Evolutionary conservation across 257 asterid species (phyloP), one percentile per base, ranked within the genome.

Genomic region (Avicennia marina): DNA sequence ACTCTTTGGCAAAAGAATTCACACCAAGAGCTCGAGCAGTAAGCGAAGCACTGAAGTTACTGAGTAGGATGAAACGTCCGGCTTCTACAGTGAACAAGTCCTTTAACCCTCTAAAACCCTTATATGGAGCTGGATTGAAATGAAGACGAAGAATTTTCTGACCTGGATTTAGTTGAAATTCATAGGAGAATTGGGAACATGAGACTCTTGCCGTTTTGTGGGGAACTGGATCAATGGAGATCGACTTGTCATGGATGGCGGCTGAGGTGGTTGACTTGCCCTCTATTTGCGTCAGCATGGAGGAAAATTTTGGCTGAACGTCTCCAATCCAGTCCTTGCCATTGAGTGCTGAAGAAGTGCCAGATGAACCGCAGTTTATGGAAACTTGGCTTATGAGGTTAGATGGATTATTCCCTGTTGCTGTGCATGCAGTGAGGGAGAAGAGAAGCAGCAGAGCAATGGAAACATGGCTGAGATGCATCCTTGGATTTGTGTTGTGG

Each of bases 321-420:
- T 82, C 90, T 62, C 78, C 78, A 19, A 67, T 19, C 84, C 86
- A 76, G 29, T 69, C 8, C 44, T 71, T 67, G 40, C 84, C 82
- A 53, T 58, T 54, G 49, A 29, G 44, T 10, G 81, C 72, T 26
- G 68, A 55, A 36, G 48, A 64, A 46, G 39, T 20, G 27, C 65
- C 60, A 12, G 60, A 13, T 2, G 72, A 59, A 17, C 84, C 78
- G 21, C 77, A 75, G 16, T 67, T 60, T 22, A 81, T 29, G 9
- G 80, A 77, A 60, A 69, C 24, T 26, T 56, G 63, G 13, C 20
- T 70, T 47, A 24, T 33, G 58, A 54, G 57, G 32, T 44, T 21
- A 19, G 64, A 51, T 32, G 69, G 55, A 42, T 41, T n/a, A n/a
- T 26, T 17, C n/a, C 40, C n/a, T 6, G n/a, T 10, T 1, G 17